These are phyloP conservation scores for Paramecium tetraurelia DNA, from an alignment of 73 alveolate genomes.

Conservation along the genomic window DNA sequence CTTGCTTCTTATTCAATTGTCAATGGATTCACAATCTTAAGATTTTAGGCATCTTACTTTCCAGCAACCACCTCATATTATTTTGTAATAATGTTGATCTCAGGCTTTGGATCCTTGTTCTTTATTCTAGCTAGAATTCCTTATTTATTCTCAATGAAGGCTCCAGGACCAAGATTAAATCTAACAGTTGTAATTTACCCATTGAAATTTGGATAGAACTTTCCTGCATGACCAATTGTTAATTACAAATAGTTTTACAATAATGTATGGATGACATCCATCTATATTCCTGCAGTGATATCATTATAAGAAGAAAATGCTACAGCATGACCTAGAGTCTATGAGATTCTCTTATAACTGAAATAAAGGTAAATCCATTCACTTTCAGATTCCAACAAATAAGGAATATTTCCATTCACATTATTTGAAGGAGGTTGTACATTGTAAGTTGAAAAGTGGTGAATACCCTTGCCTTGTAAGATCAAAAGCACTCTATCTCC, in stretches of 20 bases:
- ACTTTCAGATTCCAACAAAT: background rate
- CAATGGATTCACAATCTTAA: background rate
- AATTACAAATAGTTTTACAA: background rate
- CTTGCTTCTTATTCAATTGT: background rate
- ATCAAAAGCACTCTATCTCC: constrained; percentile 46
- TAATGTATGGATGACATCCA: constrained; percentile 10
- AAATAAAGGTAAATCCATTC: constrained; percentile 38
- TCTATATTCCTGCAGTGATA: constrained; percentile 32
- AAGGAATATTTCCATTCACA: constrained; percentile 47
- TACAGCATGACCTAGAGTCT: constrained; percentile 33
- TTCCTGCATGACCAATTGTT: constrained; percentile 44
- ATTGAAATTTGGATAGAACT: constrained; percentile 37
- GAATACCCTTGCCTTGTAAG: background rate
- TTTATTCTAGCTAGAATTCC: constrained; percentile 41
- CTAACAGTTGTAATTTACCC: constrained; percentile 44
- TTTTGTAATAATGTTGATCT: background rate
- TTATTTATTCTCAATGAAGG: constrained; percentile 6
- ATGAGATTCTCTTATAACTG: constrained; percentile 40
- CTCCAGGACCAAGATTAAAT: constrained; percentile 50
- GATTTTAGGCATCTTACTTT: background rate
- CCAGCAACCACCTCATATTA: background rate
- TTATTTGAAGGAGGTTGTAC: background rate
- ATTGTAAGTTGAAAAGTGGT: constrained; percentile 33
- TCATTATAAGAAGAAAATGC: constrained; percentile 30
- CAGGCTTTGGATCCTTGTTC: constrained; percentile 33